Base-by-base conservation (phyloP, 2,329 filamentous ascomycete genomes). In the Verticillium zaregamsianum region DNA sequence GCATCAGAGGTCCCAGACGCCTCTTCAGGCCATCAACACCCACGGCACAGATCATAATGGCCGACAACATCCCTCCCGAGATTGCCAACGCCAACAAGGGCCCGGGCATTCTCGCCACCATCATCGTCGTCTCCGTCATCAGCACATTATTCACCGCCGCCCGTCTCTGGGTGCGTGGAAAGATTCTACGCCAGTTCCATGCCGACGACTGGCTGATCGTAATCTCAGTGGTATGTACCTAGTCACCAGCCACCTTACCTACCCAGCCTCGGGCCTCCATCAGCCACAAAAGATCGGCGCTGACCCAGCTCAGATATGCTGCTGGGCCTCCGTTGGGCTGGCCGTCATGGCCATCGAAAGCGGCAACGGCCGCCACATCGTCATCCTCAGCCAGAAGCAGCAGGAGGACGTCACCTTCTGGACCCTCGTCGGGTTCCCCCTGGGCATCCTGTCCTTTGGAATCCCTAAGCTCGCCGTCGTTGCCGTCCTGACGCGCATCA, bases 391-490 rank as follows among this genome's bases (percentile, higher is more conserved):
- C 0, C 52, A 65, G 6, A 62, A 70, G 0, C 67, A 79, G 6
- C 65, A 75, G 56, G 63, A 66, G 5, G 66, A 65, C 14, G 69
- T 71, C 33, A 68, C 74, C n/a, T 66, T 75, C 37, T 79, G 70
- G 65, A 77, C 73, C 5, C 68, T 75, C 14, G 66, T 72, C 40
- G 73, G 70, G 23, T 79, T 79, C 61, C 66, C 69, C 0, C 72
- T 75, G 2, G 75, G 76, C 4, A 66, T 79, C 11, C 63, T 77
- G 62, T 74, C 75, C 2, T 79, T 80, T 60, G 71, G 65, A 1
- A 59, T 79, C 1, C 78, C 77, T 5, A 80, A 80, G 66, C 68
- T 79, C 11, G 77, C 76, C 37, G 76, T 78, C 45, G 72, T 78
- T 8, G 67, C 71, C 2, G 70, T 80, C 3, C 68, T 80, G 5